phyloP scores from a whole-genome alignment of 345 rosid genomes.

The rapeseed (Brassica napus) region Da-Ae NC_063439.1:10685501-10686000 shows the following conservation, averaged over 20 bases:
- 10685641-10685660: slow-evolving; percentile 44
- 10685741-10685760: slow-evolving; percentile 82
- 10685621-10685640: background rate
- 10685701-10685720: slow-evolving; percentile 92
- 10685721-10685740: slow-evolving; percentile 86
- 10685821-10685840: background rate
- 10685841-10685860: background rate
- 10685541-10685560: slow-evolving; percentile 48
- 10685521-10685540: slow-evolving; percentile 45
- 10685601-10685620: slow-evolving; percentile 1
- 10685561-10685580: slow-evolving; percentile 48
- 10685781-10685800: background rate
- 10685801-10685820: slow-evolving; percentile 27
- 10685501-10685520: slow-evolving; percentile 75
- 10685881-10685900: slow-evolving; percentile 7
- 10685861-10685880: slow-evolving; percentile 11
- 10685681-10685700: slow-evolving; percentile 86
- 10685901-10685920: slow-evolving; percentile 19
- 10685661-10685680: slow-evolving; percentile 64
- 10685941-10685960: background rate
- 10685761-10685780: slow-evolving; percentile 72
- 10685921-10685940: slow-evolving; percentile 18
- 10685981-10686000: background rate
- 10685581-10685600: background rate
- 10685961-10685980: slow-evolving; percentile 7